Evolutionary conservation across 192 early-diverging fungal genomes (phyloP), one percentile per base, ranked within the genome.

Genomic region (Radiomyces spectabilis): DNA sequence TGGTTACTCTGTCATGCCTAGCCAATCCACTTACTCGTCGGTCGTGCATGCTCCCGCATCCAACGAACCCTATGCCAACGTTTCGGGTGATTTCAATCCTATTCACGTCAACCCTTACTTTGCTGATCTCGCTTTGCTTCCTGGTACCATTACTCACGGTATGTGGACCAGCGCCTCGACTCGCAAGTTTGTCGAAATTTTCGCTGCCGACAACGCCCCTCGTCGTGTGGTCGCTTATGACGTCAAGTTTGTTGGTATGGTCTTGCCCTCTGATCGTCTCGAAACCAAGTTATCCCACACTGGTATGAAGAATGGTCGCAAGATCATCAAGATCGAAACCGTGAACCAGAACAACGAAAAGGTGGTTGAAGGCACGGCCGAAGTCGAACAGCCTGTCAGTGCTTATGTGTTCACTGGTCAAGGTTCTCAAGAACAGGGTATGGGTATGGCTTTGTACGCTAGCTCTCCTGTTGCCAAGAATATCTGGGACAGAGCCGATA

Each of bases 111-210:
- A 93, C 80, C 81, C 86, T 44, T 94, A 89, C 83, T 94, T 97
- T 81, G 86, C 92, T 62, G 87, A 90, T 58, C 71, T 92, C 22
- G 91, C 92, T 25, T 76, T 82, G 44, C 83, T 97, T 40, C 91
- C 94, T 24, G 91, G 89, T 46, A 92, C 92, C 27, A 97, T 97
- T 57, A 93, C 92, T 27, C 94, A 97, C 73, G 94, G 94, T 46
- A 97, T 97, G 94, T 97, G 92, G 92, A 97, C 92, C 42, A 85
- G 81, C 57, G 94, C 94, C 5, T 84, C 91, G 15, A 91, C 92
- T 42, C 85, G 94, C 62, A 92, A 91, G 82, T 94, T 93, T 74
- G 91, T 97, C 41, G 94, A 97, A 68, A 86, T 91, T 46, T 91
- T 90, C 62, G 94, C 92, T 55, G 94, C 94, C 37, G 88, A 94